Evolutionary conservation across 139 green algal genomes (phyloP), one percentile per base, ranked within the genome.

Genomic region (Auxenochlorella pyrenoidosa): DNA sequence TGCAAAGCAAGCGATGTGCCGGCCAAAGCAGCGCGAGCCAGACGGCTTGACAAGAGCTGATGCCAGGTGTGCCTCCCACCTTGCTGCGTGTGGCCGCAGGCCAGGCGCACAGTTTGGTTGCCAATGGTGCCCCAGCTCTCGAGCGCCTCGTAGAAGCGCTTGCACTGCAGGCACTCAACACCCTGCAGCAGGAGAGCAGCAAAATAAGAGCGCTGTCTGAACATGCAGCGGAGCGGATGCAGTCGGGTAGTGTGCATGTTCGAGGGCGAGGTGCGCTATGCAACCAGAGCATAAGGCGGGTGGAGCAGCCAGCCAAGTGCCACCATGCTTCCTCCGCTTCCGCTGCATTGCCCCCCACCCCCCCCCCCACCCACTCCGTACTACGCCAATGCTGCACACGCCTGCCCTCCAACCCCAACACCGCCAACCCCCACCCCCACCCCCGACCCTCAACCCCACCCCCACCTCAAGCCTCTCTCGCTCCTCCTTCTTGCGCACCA

Each of bases 151-250:
- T 90, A 95, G 41, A 94, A 95, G 12, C 73, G 63, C 43, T 59
- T 43, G 72, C 92, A 95, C 79, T 93, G 85, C 58, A 66, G 24
- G 88, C 92, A 95, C 30, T 90, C 85, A 16, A 89, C 73, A 3
- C 87, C 92, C 85, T 86, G 85, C 51, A 80, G 32, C 8, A 30
- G 3, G 44, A 72, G 41, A 3, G 3, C 0, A 2, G 34, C 19
- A 43, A 15, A 41, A 16, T 1, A n/a, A 16, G 30, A 8, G 26
- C 1, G 19, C n/a, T n/a, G n/a, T n/a, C n/a, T n/a, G n/a, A n/a
- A n/a, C n/a, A n/a, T n/a, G n/a, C n/a, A n/a, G n/a, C n/a, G n/a
- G n/a, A n/a, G n/a, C n/a, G n/a, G n/a, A n/a, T n/a, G n/a, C n/a
- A n/a, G n/a, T n/a, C n/a, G n/a, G n/a, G n/a, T n/a, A n/a, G n/a